Evolutionary conservation across 208 protist genomes (phyloP), one percentile per base, ranked within the genome.

Genomic region (Phytomonas francai): DNA sequence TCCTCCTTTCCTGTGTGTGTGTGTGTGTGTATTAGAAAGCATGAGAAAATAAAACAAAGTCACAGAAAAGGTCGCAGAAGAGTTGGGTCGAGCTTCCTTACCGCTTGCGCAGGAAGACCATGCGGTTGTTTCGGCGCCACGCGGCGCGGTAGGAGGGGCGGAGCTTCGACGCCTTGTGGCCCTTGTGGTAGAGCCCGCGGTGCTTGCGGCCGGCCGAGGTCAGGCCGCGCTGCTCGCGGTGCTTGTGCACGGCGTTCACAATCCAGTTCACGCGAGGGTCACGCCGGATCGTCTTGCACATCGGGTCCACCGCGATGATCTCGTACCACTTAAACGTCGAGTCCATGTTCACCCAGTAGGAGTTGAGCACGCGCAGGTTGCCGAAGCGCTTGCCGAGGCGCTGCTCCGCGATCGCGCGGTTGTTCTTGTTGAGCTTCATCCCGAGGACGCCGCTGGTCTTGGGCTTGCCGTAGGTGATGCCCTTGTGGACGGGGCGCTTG

Each of bases 201-300:
- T 89, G 83, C 78, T 96, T 93, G 75, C 89, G 84, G 76, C 98
- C 98, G 73, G 98, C 97, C 8, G 95, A 92, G 72, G 99, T 99
- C 51, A 99, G 89, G 78, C 98, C 99, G 72, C 98, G 96, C 70
- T 94, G 80, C 87, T 99, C 98, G 70, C 98, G 91, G 87, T 98
- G 93, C 88, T 99, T 99, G 83, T 98, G 94, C 54, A 96, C 89
- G 59, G 97, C 73, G 66, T 95, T 94, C 76, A 89, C 88, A 85
- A 99, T 99, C 99, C 99, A 99, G 97, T 99, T 99, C 84, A 99
- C 98, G 76, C 90, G 83, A 39, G 98, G 94, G 77, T 99, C 98
- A 66, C 90, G 78, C 77, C 98, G 96, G 91, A 99, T 98, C 42
- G 95, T 95, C 74, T 89, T 88, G 92, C 99, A 97, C 67, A 87